Evolutionary conservation across 164 flowering plant species (phyloP).

Genomic region (Cinnamomum micranthum): DNA sequence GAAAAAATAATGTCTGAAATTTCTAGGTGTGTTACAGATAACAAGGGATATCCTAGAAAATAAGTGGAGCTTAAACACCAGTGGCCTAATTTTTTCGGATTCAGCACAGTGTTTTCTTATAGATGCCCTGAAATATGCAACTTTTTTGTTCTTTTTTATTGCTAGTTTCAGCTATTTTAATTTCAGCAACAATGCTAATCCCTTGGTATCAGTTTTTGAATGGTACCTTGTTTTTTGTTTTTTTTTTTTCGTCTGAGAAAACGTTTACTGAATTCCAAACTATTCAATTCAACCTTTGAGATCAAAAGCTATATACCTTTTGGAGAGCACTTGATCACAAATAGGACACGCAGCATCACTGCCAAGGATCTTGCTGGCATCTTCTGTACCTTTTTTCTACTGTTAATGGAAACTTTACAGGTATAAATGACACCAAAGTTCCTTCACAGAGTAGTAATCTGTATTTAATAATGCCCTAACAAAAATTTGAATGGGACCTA

Average conservation of each 20-base stretch:
- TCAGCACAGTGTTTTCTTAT: not conserved
- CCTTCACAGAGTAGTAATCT: not conserved
- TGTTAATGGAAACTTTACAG: conserved; percentile 34
- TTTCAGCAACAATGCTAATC: not conserved
- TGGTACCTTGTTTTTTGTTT: not conserved
- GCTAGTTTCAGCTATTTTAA: not conserved
- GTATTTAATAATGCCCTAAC: no score
- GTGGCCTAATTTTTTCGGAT: not conserved
- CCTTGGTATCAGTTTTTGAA: not conserved
- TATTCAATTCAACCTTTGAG: not conserved
- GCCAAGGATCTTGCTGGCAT: conserved; percentile 87
- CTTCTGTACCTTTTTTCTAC: conserved; percentile 63
- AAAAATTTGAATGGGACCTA: no score
- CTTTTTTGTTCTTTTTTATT: not conserved
- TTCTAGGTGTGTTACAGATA: not conserved
- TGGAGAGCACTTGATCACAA: conserved; percentile 96
- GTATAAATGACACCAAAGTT: not conserved
- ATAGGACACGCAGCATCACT: conserved; percentile 94
- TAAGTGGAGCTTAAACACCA: not conserved
- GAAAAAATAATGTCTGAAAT: not conserved
- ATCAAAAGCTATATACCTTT: conserved; percentile 43
- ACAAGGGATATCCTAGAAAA: not conserved
- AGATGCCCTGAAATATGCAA: not conserved
- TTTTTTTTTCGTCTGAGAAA: no score
- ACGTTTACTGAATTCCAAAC: not conserved